A percentile compares a stretch with the other conserved stretches of the same genome.
These are phyloP conservation scores for Alternaria sp. DNA, from an alignment of 2,329 filamentous ascomycete species.

Conservation along the genomic window DNA sequence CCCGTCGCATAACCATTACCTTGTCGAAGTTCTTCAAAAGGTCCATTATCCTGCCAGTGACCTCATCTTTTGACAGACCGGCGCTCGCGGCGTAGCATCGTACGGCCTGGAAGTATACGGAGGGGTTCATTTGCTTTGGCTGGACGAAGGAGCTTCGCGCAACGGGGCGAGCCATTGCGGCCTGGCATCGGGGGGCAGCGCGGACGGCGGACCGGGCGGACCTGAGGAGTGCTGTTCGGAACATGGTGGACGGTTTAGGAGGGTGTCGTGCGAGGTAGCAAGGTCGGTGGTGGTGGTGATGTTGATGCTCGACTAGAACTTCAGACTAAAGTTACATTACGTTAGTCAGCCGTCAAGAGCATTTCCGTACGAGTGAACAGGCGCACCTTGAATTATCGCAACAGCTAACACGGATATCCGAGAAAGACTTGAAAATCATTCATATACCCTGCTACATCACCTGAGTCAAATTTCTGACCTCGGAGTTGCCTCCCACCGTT, in stretches of 20 bases:
- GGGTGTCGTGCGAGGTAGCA: constrained; percentile 28
- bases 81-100: constrained; percentile 87
- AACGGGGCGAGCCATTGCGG: constrained; percentile 65
- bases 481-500: constrained; percentile 18
- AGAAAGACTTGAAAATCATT: background rate
- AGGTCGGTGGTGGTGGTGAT: constrained; percentile 34
- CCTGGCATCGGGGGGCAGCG: constrained; percentile 50
- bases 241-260: constrained; percentile 67
- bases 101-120: constrained; percentile 70
- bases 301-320: constrained; percentile 31
- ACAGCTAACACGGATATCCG: background rate
- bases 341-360: constrained; percentile 19
- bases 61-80: constrained; percentile 80
- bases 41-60: constrained; percentile 90
- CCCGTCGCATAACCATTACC: constrained; percentile 59
- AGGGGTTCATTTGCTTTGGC: constrained; percentile 65
- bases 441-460: background rate
- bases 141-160: constrained; percentile 67
- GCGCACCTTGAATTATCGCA: constrained; percentile 3
- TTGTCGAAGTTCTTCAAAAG: constrained; percentile 97
- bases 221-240: constrained; percentile 85
- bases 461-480: background rate
- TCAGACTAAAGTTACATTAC: constrained; percentile 24
- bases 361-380: background rate
- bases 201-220: constrained; percentile 65